A percentile compares a stretch with the other conserved stretches of the same genome.
Evolutionary conservation across 192 early-diverging fungal species (phyloP).

Genomic region (Coemansia sp.): DNA sequence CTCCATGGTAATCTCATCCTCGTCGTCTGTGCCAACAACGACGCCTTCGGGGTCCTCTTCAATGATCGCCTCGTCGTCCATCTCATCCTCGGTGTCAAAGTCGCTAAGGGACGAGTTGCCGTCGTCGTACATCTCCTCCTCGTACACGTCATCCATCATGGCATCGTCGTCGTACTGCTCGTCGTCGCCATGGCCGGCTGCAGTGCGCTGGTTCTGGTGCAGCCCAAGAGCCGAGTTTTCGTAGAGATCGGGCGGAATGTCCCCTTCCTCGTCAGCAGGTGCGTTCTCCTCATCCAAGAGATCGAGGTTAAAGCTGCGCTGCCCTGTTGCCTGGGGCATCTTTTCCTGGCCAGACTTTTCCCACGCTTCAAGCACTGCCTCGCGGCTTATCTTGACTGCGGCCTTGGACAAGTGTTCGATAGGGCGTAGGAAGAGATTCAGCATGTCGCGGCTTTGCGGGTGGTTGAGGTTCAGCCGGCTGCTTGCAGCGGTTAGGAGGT

Average conservation of each 20-base stretch:
- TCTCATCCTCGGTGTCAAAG: constrained; percentile 74
- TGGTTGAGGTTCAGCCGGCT: constrained; percentile 91
- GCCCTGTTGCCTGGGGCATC: constrained; percentile 40
- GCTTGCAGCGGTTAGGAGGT: constrained; percentile 74
- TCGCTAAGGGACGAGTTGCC: constrained; percentile 65
- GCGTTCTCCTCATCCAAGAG: constrained; percentile 43
- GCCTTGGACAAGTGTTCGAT: constrained; percentile 87
- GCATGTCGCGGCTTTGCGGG: constrained; percentile 75
- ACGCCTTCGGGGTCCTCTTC: constrained; percentile 60
- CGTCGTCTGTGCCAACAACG: constrained; percentile 71
- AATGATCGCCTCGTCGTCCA: constrained; percentile 58
- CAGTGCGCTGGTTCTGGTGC: constrained; percentile 56
- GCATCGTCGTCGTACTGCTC: constrained; percentile 35
- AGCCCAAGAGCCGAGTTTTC: constrained; percentile 57
- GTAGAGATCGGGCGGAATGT: constrained; percentile 58
- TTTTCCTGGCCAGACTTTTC: constrained; percentile 55
- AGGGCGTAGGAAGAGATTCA: constrained; percentile 81
- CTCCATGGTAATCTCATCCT: constrained; percentile 60
- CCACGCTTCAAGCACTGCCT: constrained; percentile 57
- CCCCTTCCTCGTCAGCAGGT: constrained; percentile 35
- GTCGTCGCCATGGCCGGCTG: constrained; percentile 17
- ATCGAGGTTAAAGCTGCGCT: constrained; percentile 43
- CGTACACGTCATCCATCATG: constrained; percentile 52
- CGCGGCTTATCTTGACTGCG: constrained; percentile 82
- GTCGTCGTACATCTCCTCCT: constrained; percentile 60